A percentile compares a stretch with the other conserved stretches of the same genome.
These are phyloP conservation scores for Xylariaceae sp. DNA, from an alignment of 2,329 filamentous ascomycete genomes.

Conservation along the genomic window DNA sequence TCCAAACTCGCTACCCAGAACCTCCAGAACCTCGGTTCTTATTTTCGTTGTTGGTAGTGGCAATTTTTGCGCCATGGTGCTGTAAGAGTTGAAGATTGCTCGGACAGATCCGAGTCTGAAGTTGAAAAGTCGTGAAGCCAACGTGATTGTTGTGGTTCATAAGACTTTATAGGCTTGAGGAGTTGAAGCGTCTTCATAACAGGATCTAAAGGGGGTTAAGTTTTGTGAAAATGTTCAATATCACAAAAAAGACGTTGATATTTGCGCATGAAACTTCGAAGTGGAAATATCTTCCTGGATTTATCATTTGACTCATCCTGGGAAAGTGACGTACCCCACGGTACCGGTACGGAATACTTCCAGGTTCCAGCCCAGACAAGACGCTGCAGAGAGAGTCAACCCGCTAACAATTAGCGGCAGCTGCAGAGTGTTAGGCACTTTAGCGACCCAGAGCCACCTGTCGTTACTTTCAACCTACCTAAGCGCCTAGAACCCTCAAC, in stretches of 20 bases:
- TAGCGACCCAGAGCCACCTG: neutral
- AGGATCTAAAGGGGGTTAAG: neutral
- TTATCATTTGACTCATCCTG: slow-evolving; percentile 9
- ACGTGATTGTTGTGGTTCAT: slow-evolving; percentile 18
- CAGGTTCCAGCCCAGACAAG: neutral
- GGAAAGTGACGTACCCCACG: too few species aligned
- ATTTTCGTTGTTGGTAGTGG: slow-evolving; percentile 13
- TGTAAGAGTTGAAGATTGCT: slow-evolving; percentile 27
- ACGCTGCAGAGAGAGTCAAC: neutral
- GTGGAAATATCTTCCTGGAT: slow-evolving; percentile 7
- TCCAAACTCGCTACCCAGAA: slow-evolving; percentile 24
- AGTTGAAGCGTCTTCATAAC: neutral
- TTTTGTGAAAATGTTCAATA: neutral
- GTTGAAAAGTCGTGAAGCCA: slow-evolving; percentile 25
- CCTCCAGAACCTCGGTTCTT: slow-evolving; percentile 26
- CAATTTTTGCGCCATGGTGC: slow-evolving; percentile 31
- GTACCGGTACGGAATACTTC: neutral
- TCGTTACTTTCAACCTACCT: too few species aligned
- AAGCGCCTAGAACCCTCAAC: neutral
- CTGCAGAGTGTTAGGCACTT: neutral
- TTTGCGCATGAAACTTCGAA: neutral
- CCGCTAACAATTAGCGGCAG: slow-evolving; percentile 3
- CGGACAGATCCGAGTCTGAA: slow-evolving; percentile 24
- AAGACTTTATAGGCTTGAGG: neutral
- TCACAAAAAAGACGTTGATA: neutral